Percentiles rank a stretch among this genome's conserved stretches.
These are phyloP conservation scores for Agaricus bisporus DNA, from an alignment of 768 basidiomycete species.

Conservation along the genomic window DNA sequence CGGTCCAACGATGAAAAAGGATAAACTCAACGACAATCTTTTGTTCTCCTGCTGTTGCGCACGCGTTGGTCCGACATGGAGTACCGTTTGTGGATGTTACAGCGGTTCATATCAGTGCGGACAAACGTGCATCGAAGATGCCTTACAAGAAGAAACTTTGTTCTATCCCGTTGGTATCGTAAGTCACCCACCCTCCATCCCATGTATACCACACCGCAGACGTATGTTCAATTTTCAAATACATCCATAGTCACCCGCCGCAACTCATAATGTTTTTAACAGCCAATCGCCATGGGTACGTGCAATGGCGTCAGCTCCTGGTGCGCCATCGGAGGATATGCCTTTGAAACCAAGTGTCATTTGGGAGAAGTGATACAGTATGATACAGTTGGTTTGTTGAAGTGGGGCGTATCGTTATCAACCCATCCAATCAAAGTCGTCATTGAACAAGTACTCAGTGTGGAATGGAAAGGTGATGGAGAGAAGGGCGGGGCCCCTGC, in stretches of 20 bases:
- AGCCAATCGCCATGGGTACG: conserved; percentile 81
- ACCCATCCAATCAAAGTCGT: conserved; percentile 68
- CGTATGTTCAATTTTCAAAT: conserved; percentile 22
- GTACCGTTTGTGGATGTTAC: conserved; percentile 86
- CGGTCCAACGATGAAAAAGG: conserved; percentile 80
- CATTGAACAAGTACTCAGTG: conserved; percentile 39
- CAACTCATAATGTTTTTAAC: not conserved
- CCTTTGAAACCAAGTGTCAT: conserved; percentile 83
- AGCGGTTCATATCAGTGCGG: conserved; percentile 72
- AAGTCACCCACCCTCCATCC: conserved; percentile 34
- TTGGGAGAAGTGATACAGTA: conserved; percentile 77
- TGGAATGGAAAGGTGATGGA: conserved; percentile 15
- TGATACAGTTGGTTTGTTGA: conserved; percentile 77
- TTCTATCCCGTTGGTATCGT: conserved; percentile 88
- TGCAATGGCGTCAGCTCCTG: conserved; percentile 64
- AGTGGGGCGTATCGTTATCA: conserved; percentile 73
- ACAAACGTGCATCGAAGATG: conserved; percentile 71
- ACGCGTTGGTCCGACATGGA: conserved; percentile 91
- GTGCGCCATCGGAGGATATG: conserved; percentile 64
- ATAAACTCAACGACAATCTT: conserved; percentile 94
- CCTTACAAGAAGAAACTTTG: conserved; percentile 73
- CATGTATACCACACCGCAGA: conserved; percentile 94
- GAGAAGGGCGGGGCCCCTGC: conserved; percentile 12
- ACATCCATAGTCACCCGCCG: not conserved
- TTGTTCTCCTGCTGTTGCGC: conserved; percentile 97